phyloP scores from a whole-genome alignment of 2,329 filamentous ascomycete species.

The Fusarium coffeatum region DNA sequence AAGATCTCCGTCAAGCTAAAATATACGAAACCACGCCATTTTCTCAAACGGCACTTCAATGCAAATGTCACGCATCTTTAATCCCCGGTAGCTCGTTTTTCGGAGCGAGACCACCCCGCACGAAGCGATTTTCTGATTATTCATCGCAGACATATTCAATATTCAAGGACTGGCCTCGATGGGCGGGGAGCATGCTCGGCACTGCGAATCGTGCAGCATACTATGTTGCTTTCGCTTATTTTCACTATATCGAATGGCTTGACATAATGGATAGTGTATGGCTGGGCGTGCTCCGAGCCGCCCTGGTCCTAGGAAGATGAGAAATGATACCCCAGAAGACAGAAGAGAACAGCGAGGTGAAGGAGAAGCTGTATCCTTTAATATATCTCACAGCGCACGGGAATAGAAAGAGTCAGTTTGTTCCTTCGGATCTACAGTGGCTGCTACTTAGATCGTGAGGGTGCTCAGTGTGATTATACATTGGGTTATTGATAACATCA shows the following conservation, averaged over 20 bases:
- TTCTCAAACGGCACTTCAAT: background rate
- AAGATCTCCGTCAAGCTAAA: background rate
- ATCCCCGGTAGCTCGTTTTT: slow-evolving; percentile 18
- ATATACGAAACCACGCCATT: slow-evolving; percentile 22
- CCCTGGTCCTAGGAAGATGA: slow-evolving; percentile 13
- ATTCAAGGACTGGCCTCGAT: slow-evolving; percentile 30
- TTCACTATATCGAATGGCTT: slow-evolving; percentile 2
- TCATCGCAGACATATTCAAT: slow-evolving; percentile 49
- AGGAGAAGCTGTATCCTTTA: slow-evolving; percentile 1
- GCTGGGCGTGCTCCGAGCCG: slow-evolving; percentile 8
- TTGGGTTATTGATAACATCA: background rate
- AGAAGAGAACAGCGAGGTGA: background rate
- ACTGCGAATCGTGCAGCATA: slow-evolving; percentile 4
- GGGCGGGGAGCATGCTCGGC: slow-evolving; percentile 18
- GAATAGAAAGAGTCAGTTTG: background rate
- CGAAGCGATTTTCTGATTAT: slow-evolving; percentile 45
- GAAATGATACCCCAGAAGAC: background rate
- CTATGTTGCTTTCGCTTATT: background rate
- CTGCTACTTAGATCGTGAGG: slow-evolving; percentile 1
- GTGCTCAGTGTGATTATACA: background rate
- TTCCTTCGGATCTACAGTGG: slow-evolving; percentile 9
- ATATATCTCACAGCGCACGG: slow-evolving; percentile 7
- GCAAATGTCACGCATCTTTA: background rate
- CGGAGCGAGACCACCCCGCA: slow-evolving; percentile 13
- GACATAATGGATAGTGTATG: slow-evolving; percentile 9